Evolutionary conservation across 441 rosid species (phyloP).

Genomic region (Populus hybrid): DNA sequence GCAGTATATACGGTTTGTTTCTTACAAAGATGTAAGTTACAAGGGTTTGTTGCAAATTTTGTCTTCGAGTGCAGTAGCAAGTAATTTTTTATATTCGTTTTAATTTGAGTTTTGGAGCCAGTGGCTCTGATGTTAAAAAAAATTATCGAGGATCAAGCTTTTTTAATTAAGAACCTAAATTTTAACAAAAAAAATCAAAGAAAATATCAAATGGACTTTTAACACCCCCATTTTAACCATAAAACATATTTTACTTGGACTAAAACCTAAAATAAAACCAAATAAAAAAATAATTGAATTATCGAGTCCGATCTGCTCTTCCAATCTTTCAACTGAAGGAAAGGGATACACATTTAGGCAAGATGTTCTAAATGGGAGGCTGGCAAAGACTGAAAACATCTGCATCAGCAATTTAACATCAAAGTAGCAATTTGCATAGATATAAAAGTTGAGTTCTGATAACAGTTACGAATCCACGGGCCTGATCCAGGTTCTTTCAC

Average conservation of each 20-base stretch:
- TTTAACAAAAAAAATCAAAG: too few species aligned
- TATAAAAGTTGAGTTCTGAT: background rate
- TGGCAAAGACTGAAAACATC: background rate
- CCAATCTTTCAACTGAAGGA: background rate
- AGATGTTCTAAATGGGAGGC: constrained; percentile 39
- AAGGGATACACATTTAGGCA: constrained; percentile 46
- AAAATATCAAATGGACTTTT: too few species aligned
- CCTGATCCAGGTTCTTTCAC: background rate
- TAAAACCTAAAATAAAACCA: too few species aligned
- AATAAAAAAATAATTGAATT: too few species aligned
- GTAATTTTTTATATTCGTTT: background rate
- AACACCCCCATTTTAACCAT: too few species aligned
- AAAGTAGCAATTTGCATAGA: constrained; percentile 7
- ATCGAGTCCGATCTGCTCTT: too few species aligned
- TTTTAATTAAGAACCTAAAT: too few species aligned
- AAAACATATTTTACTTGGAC: too few species aligned
- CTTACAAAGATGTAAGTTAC: constrained; percentile 9
- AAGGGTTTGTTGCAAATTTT: constrained; percentile 15
- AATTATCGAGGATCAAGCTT: too few species aligned
- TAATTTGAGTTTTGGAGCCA: background rate
- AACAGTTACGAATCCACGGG: constrained; percentile 7
- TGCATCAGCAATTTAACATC: constrained; percentile 5
- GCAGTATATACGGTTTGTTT: background rate
- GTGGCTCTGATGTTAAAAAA: background rate
- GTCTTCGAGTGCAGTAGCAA: background rate